These are phyloP conservation scores for Petasospora fabianii DNA, from an alignment of 1,139 yeast genomes.

Conservation along the genomic window DNA sequence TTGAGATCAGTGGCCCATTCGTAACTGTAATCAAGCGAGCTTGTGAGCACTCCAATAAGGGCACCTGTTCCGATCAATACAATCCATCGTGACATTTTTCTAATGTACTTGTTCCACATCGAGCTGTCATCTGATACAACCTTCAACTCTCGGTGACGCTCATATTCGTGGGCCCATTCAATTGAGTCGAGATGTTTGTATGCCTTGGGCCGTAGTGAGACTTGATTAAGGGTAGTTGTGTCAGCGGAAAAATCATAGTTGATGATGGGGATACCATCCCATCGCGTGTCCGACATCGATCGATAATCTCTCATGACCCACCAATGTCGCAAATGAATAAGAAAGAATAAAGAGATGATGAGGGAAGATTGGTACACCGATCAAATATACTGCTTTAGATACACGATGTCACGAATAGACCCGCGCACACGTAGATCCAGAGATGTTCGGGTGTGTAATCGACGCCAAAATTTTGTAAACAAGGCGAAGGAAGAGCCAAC, in stretches of 20 bases:
- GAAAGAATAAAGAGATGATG: no score
- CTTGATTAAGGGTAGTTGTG: conserved; percentile 2
- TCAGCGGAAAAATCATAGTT: conserved; percentile 11
- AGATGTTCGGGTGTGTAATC: not conserved
- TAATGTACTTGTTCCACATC: conserved; percentile 18
- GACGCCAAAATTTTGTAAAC: not conserved
- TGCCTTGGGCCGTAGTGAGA: conserved; percentile 16
- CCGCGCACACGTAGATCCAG: no score
- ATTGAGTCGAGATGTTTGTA: conserved; percentile 36
- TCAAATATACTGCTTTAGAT: no score
- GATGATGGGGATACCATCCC: conserved; percentile 27
- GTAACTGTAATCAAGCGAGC: conserved; percentile 55
- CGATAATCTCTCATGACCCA: not conserved
- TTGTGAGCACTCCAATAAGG: conserved; percentile 55
- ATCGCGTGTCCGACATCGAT: conserved; percentile 7
- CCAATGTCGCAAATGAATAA: not conserved
- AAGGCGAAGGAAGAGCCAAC: not conserved
- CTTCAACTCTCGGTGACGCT: conserved; percentile 24
- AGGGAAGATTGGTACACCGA: no score
- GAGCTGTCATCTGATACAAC: conserved; percentile 12
- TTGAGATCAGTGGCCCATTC: conserved; percentile 64
- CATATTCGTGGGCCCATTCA: conserved; percentile 41
- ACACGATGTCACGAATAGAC: no score
- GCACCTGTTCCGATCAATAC: conserved; percentile 55
- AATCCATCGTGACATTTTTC: conserved; percentile 46